Evolutionary conservation across 1,139 yeast genomes (phyloP).

Genomic region (Blastobotrys apis): DNA sequence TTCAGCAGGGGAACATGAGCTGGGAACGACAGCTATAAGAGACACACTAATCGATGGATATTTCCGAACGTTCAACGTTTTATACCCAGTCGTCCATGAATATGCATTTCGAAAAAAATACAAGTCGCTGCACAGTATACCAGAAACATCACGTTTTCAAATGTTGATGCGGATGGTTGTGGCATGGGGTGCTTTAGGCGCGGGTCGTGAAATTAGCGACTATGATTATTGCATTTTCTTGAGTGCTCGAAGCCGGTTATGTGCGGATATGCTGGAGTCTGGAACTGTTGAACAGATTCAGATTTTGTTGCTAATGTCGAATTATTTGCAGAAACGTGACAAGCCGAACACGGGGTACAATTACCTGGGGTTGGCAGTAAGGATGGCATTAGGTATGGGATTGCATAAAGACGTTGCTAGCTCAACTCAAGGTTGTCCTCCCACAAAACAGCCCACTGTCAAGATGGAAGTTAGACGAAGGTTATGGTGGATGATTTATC

Average conservation of each 20-base stretch:
- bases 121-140: constrained; percentile 4
- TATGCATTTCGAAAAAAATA: constrained; percentile 11
- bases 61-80: constrained; percentile 9
- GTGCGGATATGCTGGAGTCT: constrained; percentile 34
- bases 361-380: constrained; percentile 52
- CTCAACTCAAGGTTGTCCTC: not conserved
- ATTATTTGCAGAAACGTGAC: constrained; percentile 53
- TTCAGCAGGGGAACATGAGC: constrained; percentile 6
- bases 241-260: constrained; percentile 16
- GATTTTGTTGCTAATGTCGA: constrained; percentile 47
- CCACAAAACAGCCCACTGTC: constrained; percentile 10
- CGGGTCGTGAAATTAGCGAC: constrained; percentile 8
- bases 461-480: constrained; percentile 16
- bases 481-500: constrained; percentile 19
- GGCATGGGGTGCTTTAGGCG: constrained; percentile 18
- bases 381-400: constrained; percentile 61
- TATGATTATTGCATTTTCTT: constrained; percentile 17
- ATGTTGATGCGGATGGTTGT: constrained; percentile 19
- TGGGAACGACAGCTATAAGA: constrained; percentile 1
- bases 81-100: constrained; percentile 14
- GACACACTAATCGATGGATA: constrained; percentile 10
- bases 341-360: constrained; percentile 60
- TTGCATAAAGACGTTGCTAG: constrained; percentile 45
- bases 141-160: constrained; percentile 14
- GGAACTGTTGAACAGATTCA: constrained; percentile 50